Evolutionary conservation across 306 rosid species (phyloP), one percentile per base, ranked within the genome.

Genomic region (Prunus dulcis): DNA sequence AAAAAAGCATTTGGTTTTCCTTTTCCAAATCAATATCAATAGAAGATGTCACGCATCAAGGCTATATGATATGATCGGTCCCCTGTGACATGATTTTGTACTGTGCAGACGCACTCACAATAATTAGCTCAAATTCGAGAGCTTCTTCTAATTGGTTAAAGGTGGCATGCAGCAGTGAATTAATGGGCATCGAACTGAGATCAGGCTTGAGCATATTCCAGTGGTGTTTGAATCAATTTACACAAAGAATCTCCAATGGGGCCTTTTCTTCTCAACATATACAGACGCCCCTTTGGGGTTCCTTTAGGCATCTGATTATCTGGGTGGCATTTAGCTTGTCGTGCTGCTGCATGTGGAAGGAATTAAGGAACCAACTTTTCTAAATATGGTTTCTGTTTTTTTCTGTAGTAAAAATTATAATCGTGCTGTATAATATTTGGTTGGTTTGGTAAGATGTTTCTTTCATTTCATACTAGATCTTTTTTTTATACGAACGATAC

Each of bases 301-400:
- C 81, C 64, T 66, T 57, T 51, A 52, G 82, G 85, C 84, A 81
- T 87, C 86, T 81, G 71, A 78, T 58, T 73, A 75, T 73, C 75
- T 58, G 79, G 83, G 74, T 79, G 70, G 80, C 88, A 77, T 77
- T 76, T 56, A 71, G 41, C 34, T 32, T 75, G 32, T 9, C 18
- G 64, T 28, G 23, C 28, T 3, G 28, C 62, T 20, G 28, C 62
- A 56, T 56, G 62, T 20, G 67, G 67, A 62, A 15, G 19, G 43
- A 60, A 60, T 13, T 23, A 12, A 12, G 43, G 20, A 15, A 52
- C 57, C 57, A 18, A 62, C 45, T 62, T 62, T 62, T 62, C 28
- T 56, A 25, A 56, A 20, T 56, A 9, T 56, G 22, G 27, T 20
- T 56, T 20, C n/a, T 55, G 27, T n/a, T 34, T 34, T 34, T 34